Evolutionary conservation across 371 early-diverging fungal species (phyloP), one percentile per base, ranked within the genome.

Genomic region (Coemansia sp.): DNA sequence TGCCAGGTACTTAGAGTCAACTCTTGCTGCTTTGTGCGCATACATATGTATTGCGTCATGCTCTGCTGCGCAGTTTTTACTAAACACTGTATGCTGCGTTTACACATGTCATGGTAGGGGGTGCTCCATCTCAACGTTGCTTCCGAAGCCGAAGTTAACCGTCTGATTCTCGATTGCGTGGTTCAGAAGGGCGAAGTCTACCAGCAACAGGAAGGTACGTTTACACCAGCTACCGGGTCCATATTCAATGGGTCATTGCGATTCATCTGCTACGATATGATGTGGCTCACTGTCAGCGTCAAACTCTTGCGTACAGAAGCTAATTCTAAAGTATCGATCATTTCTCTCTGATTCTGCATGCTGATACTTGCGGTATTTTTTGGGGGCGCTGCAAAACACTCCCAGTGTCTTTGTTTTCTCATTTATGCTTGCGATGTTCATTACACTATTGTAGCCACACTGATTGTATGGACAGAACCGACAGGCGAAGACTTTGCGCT

Each of bases 381-480:
- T 48, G 51, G 52, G 52, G 24, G 24, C 22, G 11, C 22, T 24
- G 24, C 52, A 13, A 21, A 51, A 24, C 52, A 22, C 22, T 18
- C 13, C 21, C 18, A 10, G 24, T 16, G 21, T n/a, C 50, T 50
- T n/a, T 21, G 21, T n/a, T 21, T 10, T 21, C 50, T 34, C 45
- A 16, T 42, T 42, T 14, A n/a, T n/a, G 45, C 45, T 42, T 42
- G 45, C 45, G 16, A 42, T 42, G 45, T 42, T 42, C 45, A 42
- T 24, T 8, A 11, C 34, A 18, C 11, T 37, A 24, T 59, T 62
- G 81, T 75, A 93, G 95, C 88, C 22, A 94, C 94, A 5, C 73
- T 94, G 67, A 92, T 95, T 79, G 89, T 92, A n/a, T 96, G 95
- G 95, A 89, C 92, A 14, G 94, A 95, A 61, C 87, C 86, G 7